phyloP scores from a whole-genome alignment of 1,284 basidiomycete genomes.

The Cutaneotrichosporon cyanovorans region DNA sequence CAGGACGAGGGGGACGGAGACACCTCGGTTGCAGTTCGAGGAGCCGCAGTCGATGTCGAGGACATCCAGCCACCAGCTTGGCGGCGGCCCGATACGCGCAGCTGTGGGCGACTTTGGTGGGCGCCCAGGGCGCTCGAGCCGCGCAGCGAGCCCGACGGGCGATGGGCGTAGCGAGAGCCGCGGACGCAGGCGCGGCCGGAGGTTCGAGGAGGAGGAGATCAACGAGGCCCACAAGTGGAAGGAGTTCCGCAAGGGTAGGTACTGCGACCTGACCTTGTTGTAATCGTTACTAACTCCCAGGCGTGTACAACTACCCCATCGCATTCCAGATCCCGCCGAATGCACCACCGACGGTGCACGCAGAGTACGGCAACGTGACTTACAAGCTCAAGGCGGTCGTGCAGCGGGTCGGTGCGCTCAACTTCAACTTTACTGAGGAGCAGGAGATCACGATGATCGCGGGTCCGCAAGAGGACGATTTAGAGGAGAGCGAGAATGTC shows the following conservation, averaged over 20 bases:
- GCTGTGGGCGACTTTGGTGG: not conserved
- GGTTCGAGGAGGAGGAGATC: slow-evolving; percentile 48
- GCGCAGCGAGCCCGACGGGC: slow-evolving; percentile 16
- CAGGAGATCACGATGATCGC: slow-evolving; percentile 72
- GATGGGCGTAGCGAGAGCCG: slow-evolving; percentile 32
- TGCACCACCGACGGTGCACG: slow-evolving; percentile 70
- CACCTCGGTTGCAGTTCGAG: slow-evolving; percentile 2
- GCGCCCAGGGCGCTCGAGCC: not conserved
- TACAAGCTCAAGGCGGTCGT: slow-evolving; percentile 80
- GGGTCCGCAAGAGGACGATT: slow-evolving; percentile 67
- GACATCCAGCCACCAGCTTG: not conserved
- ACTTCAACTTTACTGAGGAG: slow-evolving; percentile 60
- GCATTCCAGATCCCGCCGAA: slow-evolving; percentile 76
- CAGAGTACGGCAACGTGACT: slow-evolving; percentile 67
- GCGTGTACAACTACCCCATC: slow-evolving; percentile 91
- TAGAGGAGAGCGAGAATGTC: slow-evolving; percentile 71
- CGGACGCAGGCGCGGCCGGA: slow-evolving; percentile 36
- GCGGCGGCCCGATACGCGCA: not conserved
- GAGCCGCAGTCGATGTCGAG: slow-evolving; percentile 12
- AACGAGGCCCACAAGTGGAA: slow-evolving; percentile 62
- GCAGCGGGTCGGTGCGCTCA: slow-evolving; percentile 74
- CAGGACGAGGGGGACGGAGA: slow-evolving; percentile 11
- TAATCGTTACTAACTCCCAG: too few species aligned
- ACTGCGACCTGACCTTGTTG: not conserved
- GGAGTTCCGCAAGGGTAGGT: slow-evolving; percentile 77